Evolutionary conservation across 2,329 filamentous ascomycete species (phyloP).

Genomic region (Akanthomyces uredinophilus): DNA sequence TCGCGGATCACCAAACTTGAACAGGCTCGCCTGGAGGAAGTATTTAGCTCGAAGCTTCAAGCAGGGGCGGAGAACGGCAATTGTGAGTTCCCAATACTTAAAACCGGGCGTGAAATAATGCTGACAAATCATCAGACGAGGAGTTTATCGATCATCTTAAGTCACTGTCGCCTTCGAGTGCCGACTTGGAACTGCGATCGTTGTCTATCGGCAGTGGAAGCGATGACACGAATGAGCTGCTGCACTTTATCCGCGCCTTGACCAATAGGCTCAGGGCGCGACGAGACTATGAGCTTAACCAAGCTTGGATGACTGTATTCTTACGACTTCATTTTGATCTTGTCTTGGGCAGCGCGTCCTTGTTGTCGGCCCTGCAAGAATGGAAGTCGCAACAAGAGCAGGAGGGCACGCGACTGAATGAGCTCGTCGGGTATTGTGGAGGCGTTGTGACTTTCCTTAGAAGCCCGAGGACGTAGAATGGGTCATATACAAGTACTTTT

Average conservation of each 20-base stretch:
- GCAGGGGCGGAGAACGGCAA: constrained; percentile 49
- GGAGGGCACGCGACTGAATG: constrained; percentile 66
- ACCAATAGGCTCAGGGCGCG: constrained; percentile 63
- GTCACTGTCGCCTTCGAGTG: constrained; percentile 72
- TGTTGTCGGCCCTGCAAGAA: constrained; percentile 56
- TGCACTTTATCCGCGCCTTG: constrained; percentile 75
- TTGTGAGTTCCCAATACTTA: constrained; percentile 45
- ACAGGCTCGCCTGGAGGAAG: constrained; percentile 50
- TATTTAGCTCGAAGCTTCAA: constrained; percentile 53
- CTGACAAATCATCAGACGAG: constrained; percentile 41
- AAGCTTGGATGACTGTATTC: constrained; percentile 97
- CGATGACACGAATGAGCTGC: constrained; percentile 61
- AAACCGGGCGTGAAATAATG: background rate
- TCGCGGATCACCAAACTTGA: constrained; percentile 69
- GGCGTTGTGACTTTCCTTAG: constrained; percentile 82
- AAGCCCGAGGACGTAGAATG: constrained; percentile 46
- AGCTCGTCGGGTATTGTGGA: constrained; percentile 78
- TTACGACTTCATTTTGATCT: constrained; percentile 67
- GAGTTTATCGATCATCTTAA: constrained; percentile 75
- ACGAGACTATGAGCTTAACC: constrained; percentile 86
- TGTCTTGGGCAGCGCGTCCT: constrained; percentile 43
- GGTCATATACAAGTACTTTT: background rate
- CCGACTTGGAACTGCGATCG: constrained; percentile 87
- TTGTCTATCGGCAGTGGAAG: constrained; percentile 48
- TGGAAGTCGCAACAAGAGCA: constrained; percentile 70